These are phyloP conservation scores for Pontederia crassipes DNA, from an alignment of 176 grass and related monocot species.

Conservation along the genomic window DNA sequence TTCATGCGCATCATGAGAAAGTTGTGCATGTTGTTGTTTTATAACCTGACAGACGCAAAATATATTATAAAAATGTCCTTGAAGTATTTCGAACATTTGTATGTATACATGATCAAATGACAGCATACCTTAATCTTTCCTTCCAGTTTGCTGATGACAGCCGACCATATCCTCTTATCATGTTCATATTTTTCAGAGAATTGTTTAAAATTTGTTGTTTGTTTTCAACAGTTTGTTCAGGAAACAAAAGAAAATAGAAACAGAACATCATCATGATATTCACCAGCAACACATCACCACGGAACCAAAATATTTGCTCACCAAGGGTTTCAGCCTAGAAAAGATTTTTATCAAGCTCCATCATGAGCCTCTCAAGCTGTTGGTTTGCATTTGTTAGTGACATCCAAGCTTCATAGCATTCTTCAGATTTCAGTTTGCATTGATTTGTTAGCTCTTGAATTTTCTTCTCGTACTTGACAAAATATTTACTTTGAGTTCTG, in stretches of 20 bases:
- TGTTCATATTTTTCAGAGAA: constrained; percentile 52
- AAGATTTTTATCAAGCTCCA: constrained; percentile 61
- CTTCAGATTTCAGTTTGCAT: constrained; percentile 61
- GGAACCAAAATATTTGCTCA: constrained; percentile 13
- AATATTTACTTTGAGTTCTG: constrained; percentile 41
- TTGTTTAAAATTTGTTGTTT: constrained; percentile 41
- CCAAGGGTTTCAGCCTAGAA: constrained; percentile 57
- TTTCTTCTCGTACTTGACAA: constrained; percentile 82
- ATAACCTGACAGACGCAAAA: constrained; percentile 43
- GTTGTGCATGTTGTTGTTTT: constrained; percentile 62
- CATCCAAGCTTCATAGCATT: constrained; percentile 84
- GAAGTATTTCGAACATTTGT: neutral
- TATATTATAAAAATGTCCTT: neutral
- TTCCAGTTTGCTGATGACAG: constrained; percentile 67
- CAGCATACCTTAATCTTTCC: constrained; percentile 84
- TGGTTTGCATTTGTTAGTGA: constrained; percentile 55
- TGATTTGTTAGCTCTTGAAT: constrained; percentile 74
- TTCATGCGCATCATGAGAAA: constrained; percentile 75
- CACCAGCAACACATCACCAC: neutral
- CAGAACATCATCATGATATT: constrained; percentile 2
- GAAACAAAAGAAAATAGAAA: constrained; percentile 8
- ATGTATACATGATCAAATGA: constrained; percentile 6
- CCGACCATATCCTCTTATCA: constrained; percentile 66
- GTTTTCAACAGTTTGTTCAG: constrained; percentile 52
- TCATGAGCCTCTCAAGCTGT: constrained; percentile 53